phyloP scores from a whole-genome alignment of 768 basidiomycete genomes.

The Austroboletus eburneus region DNA sequence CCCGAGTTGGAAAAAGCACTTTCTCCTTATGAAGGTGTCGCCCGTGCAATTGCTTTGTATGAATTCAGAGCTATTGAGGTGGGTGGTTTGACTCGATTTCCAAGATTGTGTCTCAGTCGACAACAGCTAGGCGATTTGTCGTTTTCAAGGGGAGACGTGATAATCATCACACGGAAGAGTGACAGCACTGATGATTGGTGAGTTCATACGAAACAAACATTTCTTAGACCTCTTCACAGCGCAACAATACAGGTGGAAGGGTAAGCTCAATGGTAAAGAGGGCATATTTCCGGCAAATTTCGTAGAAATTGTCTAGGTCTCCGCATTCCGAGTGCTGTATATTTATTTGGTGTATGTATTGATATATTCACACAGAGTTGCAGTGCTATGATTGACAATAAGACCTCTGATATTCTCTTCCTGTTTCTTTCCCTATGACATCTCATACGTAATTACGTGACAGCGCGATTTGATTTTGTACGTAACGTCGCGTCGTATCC shows the following conservation, averaged over 20 bases:
- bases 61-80: slow-evolving; percentile 74
- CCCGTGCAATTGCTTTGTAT: slow-evolving; percentile 69
- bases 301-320: slow-evolving; percentile 54
- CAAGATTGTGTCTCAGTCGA: slow-evolving; percentile 1
- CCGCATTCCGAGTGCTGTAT: no score
- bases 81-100: slow-evolving; percentile 11
- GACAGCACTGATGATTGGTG: slow-evolving; percentile 74
- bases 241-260: slow-evolving; percentile 60
- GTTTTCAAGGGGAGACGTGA: slow-evolving; percentile 72
- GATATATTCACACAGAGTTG: no score
- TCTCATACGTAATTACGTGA: no score
- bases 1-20: slow-evolving; percentile 48
- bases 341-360: background rate
- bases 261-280: slow-evolving; percentile 52
- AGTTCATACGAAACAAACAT: no score
- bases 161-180: slow-evolving; percentile 64
- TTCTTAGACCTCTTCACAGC: background rate
- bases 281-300: slow-evolving; percentile 85
- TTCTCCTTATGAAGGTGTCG: slow-evolving; percentile 55
- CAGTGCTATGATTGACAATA: no score
- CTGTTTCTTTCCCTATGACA: no score
- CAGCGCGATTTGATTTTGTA: no score
- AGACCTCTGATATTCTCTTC: no score
- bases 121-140: slow-evolving; percentile 71
- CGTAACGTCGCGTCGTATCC: no score